Evolutionary conservation across 495 filamentous ascomycete genomes (phyloP), one percentile per base, ranked within the genome.

Genomic region (Penicillium paradoxum): DNA sequence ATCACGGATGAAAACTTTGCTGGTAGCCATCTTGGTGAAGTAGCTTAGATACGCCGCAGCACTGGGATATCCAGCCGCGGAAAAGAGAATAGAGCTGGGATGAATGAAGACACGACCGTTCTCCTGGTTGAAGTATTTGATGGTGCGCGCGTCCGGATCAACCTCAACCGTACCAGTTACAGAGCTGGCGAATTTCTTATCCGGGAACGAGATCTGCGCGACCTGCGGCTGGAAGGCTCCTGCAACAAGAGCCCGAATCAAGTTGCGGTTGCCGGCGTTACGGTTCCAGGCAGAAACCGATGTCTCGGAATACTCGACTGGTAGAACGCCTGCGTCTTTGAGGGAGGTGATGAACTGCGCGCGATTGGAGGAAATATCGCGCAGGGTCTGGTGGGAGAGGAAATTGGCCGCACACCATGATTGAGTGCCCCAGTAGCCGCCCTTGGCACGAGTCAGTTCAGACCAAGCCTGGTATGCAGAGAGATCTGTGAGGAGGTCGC

Each of bases 31-130:
- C 71, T 95, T 95, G 22, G 79, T 86, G 66, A 95, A 96, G 61
- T 93, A 97, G 43, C 80, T 84, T 62, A 98, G 57, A 65, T 89
- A 97, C 10, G 77, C 74, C 10, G 83, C 79, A 24, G 80, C 76
- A 13, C 83, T 82, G 1, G 84, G 74, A 57, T 92, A 96, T 0
- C 71, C 73, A 59, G 95, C 88, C 6, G 82, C 85, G 39, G 82
- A 85, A 68, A 97, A 97, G 37, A 97, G 73, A 7, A 87, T 91
- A 17, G 88, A 93, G 55, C 80, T 80, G 0, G 95, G 92, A 62
- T 97, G 91, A 18, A 97, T 83, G 69, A 97, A 98, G 30, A 97
- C 89, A 38, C 93, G 80, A 0, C 87, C 88, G 50, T 84, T 88
- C 38, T 95, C 87, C 64, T 90, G 84, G 50, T 86, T 87, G 64